Evolutionary conservation across 2,329 filamentous ascomycete genomes (phyloP), one percentile per base, ranked within the genome.

Genomic region (Zasmidium cellare): DNA sequence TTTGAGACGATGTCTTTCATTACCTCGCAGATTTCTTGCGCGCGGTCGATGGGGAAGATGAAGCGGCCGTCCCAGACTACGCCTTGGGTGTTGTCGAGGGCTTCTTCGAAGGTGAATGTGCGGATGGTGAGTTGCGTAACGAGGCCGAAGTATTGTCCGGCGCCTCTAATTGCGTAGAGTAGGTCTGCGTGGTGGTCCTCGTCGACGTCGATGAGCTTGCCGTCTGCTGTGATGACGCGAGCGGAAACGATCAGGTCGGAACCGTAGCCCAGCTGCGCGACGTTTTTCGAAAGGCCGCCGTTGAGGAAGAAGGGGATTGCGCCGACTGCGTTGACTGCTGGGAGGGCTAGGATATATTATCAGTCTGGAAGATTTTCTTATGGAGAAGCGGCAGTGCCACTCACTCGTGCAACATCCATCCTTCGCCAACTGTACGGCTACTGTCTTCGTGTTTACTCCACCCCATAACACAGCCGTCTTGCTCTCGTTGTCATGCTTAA

Each of bases 61-160:
- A 72, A 66, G 12, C 52, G 62, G 3, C 69, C 68, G 11, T 57
- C 64, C 71, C 69, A 71, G 31, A 69, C 56, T 1, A 51, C 51
- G 14, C 69, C 69, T 41, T 61, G 48, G 20, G 55, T 28, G 45
- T 63, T 69, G 0, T 65, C 65, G 1, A 71, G 64, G 23, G 61
- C 56, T 31, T 64, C 64, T n/a, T 44, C 46, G 20, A 56, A 50
- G 6, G 53, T 16, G 20, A 50, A 50, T 1, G 41, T 44, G 7
- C 35, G 35, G 47, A 73, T 58, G 6, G 61, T 66, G 12, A 76
- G 63, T 24, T 41, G 35, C 3, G 70, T 73, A 1, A 70, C 65
- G 16, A 76, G 62, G 6, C 73, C 73, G 44, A 76, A 75, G 52
- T 68, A 69, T 20, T 74, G 71, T 6, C 67, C 71, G 1, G 72